phyloP scores from a whole-genome alignment of 2,329 filamentous ascomycete genomes.

The Scedosporium aurantiacum region DNA sequence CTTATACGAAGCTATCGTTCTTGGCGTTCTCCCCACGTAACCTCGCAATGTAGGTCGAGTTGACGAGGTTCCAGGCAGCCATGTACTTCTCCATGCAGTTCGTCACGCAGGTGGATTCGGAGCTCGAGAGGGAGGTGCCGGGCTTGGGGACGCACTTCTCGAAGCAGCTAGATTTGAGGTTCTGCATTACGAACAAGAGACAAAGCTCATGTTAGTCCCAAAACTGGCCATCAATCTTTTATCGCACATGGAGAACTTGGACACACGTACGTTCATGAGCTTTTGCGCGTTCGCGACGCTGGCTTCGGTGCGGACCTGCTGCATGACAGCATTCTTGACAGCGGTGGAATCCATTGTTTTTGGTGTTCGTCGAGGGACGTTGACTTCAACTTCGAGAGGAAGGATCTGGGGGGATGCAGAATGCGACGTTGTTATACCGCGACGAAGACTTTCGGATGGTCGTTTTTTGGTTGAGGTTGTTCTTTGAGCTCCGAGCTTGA shows the following conservation, averaged over 20 bases:
- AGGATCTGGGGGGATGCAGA: background rate
- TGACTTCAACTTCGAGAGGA: background rate
- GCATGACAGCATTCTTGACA: slow-evolving; percentile 52
- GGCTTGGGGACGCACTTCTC: slow-evolving; percentile 65
- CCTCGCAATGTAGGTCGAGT: slow-evolving; percentile 53
- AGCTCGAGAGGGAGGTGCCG: slow-evolving; percentile 51
- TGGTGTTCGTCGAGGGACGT: background rate
- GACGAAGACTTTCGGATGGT: too few species aligned
- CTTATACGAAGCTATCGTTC: background rate
- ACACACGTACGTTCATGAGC: slow-evolving; percentile 52
- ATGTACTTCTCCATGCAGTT: slow-evolving; percentile 82
- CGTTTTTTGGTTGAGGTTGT: too few species aligned
- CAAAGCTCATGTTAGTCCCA: background rate
- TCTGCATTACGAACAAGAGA: slow-evolving; percentile 34
- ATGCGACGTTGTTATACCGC: background rate
- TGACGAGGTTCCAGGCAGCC: slow-evolving; percentile 65
- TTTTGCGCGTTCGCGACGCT: slow-evolving; percentile 57
- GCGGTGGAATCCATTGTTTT: slow-evolving; percentile 44
- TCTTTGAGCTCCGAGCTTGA: background rate
- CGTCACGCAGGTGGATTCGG: slow-evolving; percentile 61
- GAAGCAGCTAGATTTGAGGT: slow-evolving; percentile 75
- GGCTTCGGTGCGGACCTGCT: slow-evolving; percentile 51
- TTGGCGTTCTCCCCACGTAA: slow-evolving; percentile 43
- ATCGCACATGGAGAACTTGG: background rate
- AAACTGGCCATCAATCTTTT: background rate